Conservation (phyloP, 306 rosid species). For the Sesbania bispinosa region DNA sequence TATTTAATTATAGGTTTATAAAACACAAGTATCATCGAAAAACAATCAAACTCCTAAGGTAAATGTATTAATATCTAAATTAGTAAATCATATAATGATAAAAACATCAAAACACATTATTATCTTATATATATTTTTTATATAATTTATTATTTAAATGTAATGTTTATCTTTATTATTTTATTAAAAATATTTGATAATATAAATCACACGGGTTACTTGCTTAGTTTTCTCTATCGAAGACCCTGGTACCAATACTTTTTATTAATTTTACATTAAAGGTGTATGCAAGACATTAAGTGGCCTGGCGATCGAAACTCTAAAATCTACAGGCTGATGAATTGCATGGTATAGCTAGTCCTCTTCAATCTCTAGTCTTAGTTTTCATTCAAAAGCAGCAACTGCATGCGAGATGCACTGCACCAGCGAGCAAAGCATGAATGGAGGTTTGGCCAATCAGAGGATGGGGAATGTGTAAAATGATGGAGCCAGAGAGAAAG, state of each 20-base stretch:
- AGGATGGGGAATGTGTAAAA: conserved; percentile 53
- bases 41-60: too few species aligned
- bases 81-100: too few species aligned
- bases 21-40: too few species aligned
- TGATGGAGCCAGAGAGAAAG: conserved; percentile 81
- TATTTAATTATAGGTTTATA: too few species aligned
- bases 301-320: neutral
- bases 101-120: too few species aligned
- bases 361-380: neutral
- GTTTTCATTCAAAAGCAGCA: conserved; percentile 30
- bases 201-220: too few species aligned
- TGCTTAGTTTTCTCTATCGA: neutral
- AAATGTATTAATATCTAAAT: too few species aligned
- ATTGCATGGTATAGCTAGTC: neutral
- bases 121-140: too few species aligned
- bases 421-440: conserved; percentile 71
- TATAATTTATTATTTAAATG: too few species aligned
- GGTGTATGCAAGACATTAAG: neutral
- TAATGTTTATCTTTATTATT: too few species aligned
- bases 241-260: neutral
- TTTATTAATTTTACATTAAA: neutral
- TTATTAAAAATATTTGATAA: too few species aligned
- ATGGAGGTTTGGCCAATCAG: conserved; percentile 85
- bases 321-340: neutral
- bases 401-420: conserved; percentile 50